Conservation (phyloP, 148 eudicot species). For the Bassia scoparia region DNA sequence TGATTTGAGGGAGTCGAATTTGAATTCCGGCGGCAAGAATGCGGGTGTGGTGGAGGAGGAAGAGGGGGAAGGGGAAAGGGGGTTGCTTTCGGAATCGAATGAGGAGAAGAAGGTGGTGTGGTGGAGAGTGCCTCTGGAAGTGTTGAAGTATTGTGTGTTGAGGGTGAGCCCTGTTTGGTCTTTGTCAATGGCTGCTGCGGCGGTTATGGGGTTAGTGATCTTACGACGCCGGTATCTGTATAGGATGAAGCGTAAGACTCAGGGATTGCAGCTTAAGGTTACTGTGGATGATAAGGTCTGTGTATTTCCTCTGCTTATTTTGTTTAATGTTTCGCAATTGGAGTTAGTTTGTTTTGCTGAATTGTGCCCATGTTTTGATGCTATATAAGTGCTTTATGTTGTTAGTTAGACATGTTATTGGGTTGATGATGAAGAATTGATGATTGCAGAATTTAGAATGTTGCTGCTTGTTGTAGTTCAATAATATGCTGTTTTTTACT, state of each 20-base stretch:
- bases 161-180: conserved; percentile 81
- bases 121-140: conserved; percentile 86
- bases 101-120: conserved; percentile 42
- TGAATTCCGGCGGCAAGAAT: background rate
- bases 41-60: background rate
- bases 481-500: background rate
- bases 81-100: background rate
- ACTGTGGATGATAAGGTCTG: conserved; percentile 77
- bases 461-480: background rate
- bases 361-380: background rate
- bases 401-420: background rate
- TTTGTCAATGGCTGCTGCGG: conserved; percentile 82
- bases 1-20: background rate
- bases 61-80: conserved; percentile 2
- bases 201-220: conserved; percentile 64
- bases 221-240: conserved; percentile 54
- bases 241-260: conserved; percentile 66
- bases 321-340: background rate
- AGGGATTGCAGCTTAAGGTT: conserved; percentile 53
- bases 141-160: conserved; percentile 57
- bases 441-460: background rate
- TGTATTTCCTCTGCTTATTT: conserved; percentile 4
- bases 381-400: background rate
- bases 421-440: background rate
- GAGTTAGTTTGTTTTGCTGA: background rate